Evolutionary conservation across 495 filamentous ascomycete species (phyloP), one percentile per base, ranked within the genome.

Genomic region (Jackrogersella multiformis): DNA sequence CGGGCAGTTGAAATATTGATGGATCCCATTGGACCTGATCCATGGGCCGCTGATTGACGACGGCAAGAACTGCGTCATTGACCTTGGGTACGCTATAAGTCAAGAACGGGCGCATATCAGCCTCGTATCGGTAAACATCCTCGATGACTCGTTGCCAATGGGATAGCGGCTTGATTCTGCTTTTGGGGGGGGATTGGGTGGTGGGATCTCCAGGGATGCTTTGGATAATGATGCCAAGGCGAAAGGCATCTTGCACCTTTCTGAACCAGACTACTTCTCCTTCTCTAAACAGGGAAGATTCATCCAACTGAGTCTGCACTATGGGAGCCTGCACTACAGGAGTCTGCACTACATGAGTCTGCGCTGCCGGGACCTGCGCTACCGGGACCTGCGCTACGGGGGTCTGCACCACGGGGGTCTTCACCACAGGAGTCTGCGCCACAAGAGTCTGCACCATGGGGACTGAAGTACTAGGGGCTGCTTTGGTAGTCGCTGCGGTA

Each of bases 221-320:
- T 23, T 36, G 38, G 4, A 64, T 16, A n/a, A 69, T 41, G 12
- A 69, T 18, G 1, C 55, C 39, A 1, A 72, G 38, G 15, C 56
- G 49, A 35, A 62, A 69, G 0, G 52, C n/a, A 5, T 32, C 56
- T 4, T 28, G 42, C 6, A 34, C 16, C 28, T 69, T 68, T 16
- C 59, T 74, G 56, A 74, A 82, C 80, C 80, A 82, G 1, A 82
- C 75, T 7, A 81, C 35, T 42, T 82, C 80, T 0, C 79, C 78
- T 3, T 75, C 66, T 41, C 79, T 76, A 56, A 79, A 82, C 2
- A 81, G 24, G 48, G 53, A 21, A 55, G 59, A 35, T 59, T 64
- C 39, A 63, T 80, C 7, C 48, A 69, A 21, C 70, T 74, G 34
- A 58, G 62, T 7, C 42, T 39, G 28, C 9, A 35, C 8, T 13